A percentile compares a stretch with the other conserved stretches of the same genome.
These are phyloP conservation scores for Spinellus fusiger DNA, from an alignment of 192 early-diverging fungal genomes.

Conservation along the genomic window DNA sequence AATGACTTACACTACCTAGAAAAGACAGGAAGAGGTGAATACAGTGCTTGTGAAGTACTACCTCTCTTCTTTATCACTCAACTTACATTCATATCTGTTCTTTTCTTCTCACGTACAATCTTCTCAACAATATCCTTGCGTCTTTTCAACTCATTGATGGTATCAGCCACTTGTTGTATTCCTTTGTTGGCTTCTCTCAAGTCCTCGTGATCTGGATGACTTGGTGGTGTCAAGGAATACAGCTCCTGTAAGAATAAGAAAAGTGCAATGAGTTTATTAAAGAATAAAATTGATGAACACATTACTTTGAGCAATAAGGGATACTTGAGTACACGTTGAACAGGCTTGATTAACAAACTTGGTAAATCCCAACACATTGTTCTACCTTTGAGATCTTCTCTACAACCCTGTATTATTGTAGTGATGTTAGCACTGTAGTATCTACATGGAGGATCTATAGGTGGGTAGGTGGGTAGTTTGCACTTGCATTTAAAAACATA, in stretches of 20 bases:
- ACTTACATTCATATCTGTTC: conserved; percentile 60
- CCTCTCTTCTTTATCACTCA: not conserved
- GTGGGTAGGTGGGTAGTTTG: not conserved
- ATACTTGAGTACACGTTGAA: conserved; percentile 90
- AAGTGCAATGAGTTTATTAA: not conserved
- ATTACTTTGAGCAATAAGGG: conserved; percentile 76
- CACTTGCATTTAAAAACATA: conserved; percentile 24
- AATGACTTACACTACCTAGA: conserved; percentile 28
- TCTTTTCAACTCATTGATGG: conserved; percentile 78
- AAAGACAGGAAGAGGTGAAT: not conserved
- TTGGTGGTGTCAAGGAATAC: conserved; percentile 36
- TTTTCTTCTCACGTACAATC: conserved; percentile 66
- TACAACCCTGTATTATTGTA: conserved; percentile 28
- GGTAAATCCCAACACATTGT: conserved; percentile 89
- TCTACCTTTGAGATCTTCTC: conserved; percentile 53
- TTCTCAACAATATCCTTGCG: conserved; percentile 79
- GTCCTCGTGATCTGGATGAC: conserved; percentile 49
- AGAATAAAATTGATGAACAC: too few species aligned
- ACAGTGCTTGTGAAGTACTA: not conserved
- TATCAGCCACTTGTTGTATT: conserved; percentile 60
- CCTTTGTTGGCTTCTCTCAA: conserved; percentile 40
- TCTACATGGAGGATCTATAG: conserved; percentile 9
- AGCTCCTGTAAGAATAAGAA: not conserved
- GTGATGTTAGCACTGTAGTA: conserved; percentile 18
- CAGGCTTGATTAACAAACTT: conserved; percentile 87